Evolutionary conservation across 257 asterid species (phyloP).

Genomic region (Jaltomata sinuosa): DNA sequence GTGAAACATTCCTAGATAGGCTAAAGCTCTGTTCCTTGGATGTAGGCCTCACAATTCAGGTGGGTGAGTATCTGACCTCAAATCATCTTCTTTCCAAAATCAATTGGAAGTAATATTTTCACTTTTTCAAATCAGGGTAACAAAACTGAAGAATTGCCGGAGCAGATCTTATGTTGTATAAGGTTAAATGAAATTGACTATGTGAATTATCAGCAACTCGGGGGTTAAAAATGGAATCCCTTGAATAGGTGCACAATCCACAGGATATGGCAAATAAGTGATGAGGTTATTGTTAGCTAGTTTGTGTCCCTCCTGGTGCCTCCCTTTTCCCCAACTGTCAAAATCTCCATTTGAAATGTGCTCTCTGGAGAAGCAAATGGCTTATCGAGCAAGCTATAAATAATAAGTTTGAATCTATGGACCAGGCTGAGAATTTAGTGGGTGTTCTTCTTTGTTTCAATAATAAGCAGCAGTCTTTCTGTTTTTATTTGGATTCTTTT

Average conservation of each 20-base stretch:
- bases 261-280: not conserved
- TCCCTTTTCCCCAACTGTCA: not conserved
- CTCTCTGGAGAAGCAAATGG: not conserved
- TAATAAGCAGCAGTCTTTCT: not conserved
- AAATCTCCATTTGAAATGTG: not conserved
- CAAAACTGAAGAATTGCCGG: slow-evolving; percentile 89
- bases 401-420: not conserved
- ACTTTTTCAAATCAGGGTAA: slow-evolving; percentile 54
- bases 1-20: slow-evolving; percentile 65
- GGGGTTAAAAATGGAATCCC: slow-evolving; percentile 28
- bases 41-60: slow-evolving; percentile 93
- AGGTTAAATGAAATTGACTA: slow-evolving; percentile 77
- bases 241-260: slow-evolving; percentile 24
- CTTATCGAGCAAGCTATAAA: not conserved
- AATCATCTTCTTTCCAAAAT: not conserved
- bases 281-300: not conserved
- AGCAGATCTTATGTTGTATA: slow-evolving; percentile 78
- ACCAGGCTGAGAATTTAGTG: not conserved
- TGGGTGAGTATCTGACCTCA: slow-evolving; percentile 36
- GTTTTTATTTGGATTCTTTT: not conserved
- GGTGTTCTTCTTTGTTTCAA: not conserved
- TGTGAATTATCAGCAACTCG: slow-evolving; percentile 57
- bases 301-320: not conserved
- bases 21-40: slow-evolving; percentile 72
- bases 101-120: not conserved